Evolutionary conservation across 495 filamentous ascomycete genomes (phyloP), one percentile per base, ranked within the genome.

Genomic region (Penicillium canariense): DNA sequence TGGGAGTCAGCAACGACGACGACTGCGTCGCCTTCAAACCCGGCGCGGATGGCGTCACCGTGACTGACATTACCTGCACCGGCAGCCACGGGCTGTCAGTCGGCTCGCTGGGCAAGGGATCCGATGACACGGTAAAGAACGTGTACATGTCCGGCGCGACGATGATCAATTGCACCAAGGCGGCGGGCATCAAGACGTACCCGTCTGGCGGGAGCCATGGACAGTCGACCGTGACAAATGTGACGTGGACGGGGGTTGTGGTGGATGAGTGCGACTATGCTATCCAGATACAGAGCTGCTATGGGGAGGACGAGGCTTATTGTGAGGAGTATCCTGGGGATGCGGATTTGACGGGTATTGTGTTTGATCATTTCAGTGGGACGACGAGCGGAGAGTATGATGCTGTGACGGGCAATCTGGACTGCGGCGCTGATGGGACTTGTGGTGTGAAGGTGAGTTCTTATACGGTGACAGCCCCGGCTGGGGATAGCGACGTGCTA

Each of bases 281-380:
- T n/a, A 63, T 77, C 50, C 74, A 78, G 59, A 77, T 78, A 25
- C 69, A 78, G 52, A 76, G 72, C 32, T 79, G 76, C 49, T 79
- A 79, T 52, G 66, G 67, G 26, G 66, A 75, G 35, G 65, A 74
- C 55, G 66, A 43, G 2, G 53, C 50, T n/a, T 76, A 78, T 48
- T 79, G 77, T 49, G 55, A 55, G 14, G 48, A 61, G 10, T 52
- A 74, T 51, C 70, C 74, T 4, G 68, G 68, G 10, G 56, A 68
- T 49, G 73, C 71, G 5, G 52, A 59, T 17, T 48, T 78, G 30
- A 66, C 62, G 3, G 73, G 49, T 25, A 65, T 78, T 15, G 56
- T 66, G 3, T 70, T 76, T 48, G 58, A 64, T 12, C 62, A 61
- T 5, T 69, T 79, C 47, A 66, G 62, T 20, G 76, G 75, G 7